Base-by-base conservation (phyloP, 169 alveolate species). In the Plasmodium malariae region DNA sequence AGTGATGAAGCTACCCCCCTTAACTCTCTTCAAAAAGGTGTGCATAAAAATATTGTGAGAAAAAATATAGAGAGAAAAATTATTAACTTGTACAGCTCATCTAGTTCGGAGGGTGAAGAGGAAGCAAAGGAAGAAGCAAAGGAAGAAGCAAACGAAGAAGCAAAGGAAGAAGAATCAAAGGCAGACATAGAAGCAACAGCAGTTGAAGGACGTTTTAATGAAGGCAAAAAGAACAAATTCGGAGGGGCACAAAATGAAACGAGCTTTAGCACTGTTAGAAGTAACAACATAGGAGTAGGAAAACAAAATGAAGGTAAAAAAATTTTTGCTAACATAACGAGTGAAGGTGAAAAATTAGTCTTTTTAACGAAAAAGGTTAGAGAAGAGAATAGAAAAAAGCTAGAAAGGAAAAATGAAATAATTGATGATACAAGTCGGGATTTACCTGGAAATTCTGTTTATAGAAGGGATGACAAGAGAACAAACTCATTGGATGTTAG, bases 311-410 rank as follows among this genome's bases (percentile, higher is more conserved):
- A 78, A 60, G 93, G 91, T 86, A 71, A 49, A 74, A 55, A 48
- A 45, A 87, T 48, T 9, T 59, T 67, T 60, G 70, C 86, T 40
- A 69, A 67, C 34, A 7, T 49, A 14, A 14, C 86, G 0, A 68
- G 32, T 54, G 30, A 34, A 40, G 11, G 68, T 28, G 87, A 60
- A 30, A 89, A 93, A 88, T 85, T 80, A 7, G 91, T 87, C 0
- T 93, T 92, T 65, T 80, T 93, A 24, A 71, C 96, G 34, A 93
- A 92, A 74, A 92, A 90, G 14, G 90, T 55, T 48, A 92, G 96
- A 69, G 89, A 89, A 24, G 92, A 88, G 85, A 88, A 86, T 49
- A 60, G 72, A 60, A 62, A 78, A 59, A 94, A 93, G 40, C 59
- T 67, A 14, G 93, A 57, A 21, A 88, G 70, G 32, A 30, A 74